A percentile compares a stretch with the other conserved stretches of the same genome.
phyloP scores from a whole-genome alignment of 2,329 filamentous ascomycete species.

The Fusarium sp. region DNA sequence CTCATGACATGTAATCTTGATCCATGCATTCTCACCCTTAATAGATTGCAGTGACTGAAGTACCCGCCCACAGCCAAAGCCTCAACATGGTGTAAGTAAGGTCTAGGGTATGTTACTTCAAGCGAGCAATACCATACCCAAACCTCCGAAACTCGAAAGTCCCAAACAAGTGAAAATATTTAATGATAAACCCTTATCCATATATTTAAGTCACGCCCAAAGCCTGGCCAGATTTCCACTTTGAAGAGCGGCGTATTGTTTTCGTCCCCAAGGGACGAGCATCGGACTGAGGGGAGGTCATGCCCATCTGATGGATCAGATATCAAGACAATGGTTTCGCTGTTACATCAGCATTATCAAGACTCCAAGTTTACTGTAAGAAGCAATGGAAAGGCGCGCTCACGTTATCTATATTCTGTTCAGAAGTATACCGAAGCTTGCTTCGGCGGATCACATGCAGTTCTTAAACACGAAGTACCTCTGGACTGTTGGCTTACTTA shows the following conservation, averaged over 20 bases:
- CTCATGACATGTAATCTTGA: not conserved
- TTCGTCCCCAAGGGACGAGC: not conserved
- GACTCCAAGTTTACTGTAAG: not conserved
- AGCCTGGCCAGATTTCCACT: rapidly evolving
- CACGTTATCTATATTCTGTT: not conserved
- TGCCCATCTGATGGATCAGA: not conserved
- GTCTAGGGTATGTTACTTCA: not conserved
- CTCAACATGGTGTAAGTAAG: not conserved
- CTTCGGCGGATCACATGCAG: not conserved
- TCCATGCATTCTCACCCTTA: not conserved
- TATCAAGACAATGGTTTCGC: not conserved
- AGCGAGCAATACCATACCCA: not conserved
- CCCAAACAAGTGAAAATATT: not conserved
- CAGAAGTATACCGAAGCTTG: not conserved
- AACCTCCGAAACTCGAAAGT: not conserved
- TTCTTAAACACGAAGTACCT: not conserved
- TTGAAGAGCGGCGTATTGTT: not conserved
- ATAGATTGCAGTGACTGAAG: not conserved
- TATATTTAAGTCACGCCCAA: not conserved
- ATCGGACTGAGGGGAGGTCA: rapidly evolving
- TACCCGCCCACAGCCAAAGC: not conserved
- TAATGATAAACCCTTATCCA: not conserved
- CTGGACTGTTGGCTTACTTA: not conserved
- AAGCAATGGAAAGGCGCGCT: not conserved
- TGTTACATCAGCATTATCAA: not conserved